Percentiles rank a stretch among this genome's conserved stretches.
phyloP scores from a whole-genome alignment of 495 filamentous ascomycete species.

The Geoglossum glabrum region DNA sequence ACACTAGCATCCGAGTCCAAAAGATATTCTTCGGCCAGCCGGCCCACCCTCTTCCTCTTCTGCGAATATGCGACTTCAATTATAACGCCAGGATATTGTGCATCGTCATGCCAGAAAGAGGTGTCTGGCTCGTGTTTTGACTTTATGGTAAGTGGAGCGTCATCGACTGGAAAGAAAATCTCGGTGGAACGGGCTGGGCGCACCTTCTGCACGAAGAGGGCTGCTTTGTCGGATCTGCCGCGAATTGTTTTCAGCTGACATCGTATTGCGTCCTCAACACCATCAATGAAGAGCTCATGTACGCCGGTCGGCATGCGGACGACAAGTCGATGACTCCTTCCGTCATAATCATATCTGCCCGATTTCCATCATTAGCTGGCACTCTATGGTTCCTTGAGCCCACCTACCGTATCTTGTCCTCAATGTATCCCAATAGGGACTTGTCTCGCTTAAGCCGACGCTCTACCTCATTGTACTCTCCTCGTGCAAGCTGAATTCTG shows the following conservation, averaged over 20 bases:
- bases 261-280: constrained; percentile 7
- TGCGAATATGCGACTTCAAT: constrained; percentile 21
- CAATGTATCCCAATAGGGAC: constrained; percentile 8
- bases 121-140: constrained; percentile 16
- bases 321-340: constrained; percentile 7
- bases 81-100: constrained; percentile 16
- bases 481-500: constrained; percentile 8
- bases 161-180: constrained; percentile 6
- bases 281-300: constrained; percentile 10
- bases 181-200: constrained; percentile 6
- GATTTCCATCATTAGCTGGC: neutral
- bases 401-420: constrained; percentile 12
- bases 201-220: constrained; percentile 11
- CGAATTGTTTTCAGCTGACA: constrained; percentile 5
- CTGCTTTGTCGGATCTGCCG: neutral
- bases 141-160: constrained; percentile 3
- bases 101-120: constrained; percentile 14
- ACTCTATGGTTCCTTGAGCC: constrained; percentile 4
- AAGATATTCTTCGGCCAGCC: constrained; percentile 19
- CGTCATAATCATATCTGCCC: constrained; percentile 12
- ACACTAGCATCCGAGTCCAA: constrained; percentile 15
- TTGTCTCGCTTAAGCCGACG: constrained; percentile 7
- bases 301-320: constrained; percentile 13
- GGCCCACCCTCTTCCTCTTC: constrained; percentile 14
- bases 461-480: constrained; percentile 12